Conservation (phyloP, 352 stramenopile species). For the Pythium scleroteichum region DNA sequence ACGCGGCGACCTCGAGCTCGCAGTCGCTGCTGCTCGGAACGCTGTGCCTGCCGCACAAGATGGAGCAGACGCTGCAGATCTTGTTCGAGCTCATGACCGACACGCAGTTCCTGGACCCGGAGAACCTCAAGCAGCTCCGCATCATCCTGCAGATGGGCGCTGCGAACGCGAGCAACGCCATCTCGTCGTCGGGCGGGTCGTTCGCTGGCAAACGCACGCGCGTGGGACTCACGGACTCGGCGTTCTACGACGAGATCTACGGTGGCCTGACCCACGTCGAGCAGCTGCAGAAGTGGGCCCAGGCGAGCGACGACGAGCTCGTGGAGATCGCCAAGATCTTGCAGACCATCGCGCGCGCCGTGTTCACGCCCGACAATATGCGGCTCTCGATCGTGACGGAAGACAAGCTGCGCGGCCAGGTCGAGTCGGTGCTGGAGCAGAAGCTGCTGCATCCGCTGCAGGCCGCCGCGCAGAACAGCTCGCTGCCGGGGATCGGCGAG, state of each 20-base stretch:
- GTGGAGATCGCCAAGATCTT: constrained; percentile 50
- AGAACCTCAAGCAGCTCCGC: constrained; percentile 74
- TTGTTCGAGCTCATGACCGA: constrained; percentile 65
- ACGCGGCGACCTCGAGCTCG: constrained; percentile 42
- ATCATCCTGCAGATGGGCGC: constrained; percentile 76
- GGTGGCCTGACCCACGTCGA: constrained; percentile 73
- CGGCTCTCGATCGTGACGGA: constrained; percentile 76
- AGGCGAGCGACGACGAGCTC: constrained; percentile 71
- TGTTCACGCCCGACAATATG: constrained; percentile 61
- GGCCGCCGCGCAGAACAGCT: neutral
- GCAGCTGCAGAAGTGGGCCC: constrained; percentile 70
- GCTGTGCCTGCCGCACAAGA: constrained; percentile 74
- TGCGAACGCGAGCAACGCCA: constrained; percentile 64
- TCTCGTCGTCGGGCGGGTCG: constrained; percentile 67
- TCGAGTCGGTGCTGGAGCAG: constrained; percentile 46
- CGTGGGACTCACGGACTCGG: constrained; percentile 52
- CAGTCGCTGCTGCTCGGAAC: constrained; percentile 67
- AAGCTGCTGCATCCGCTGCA: constrained; percentile 50
- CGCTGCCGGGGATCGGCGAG: constrained; percentile 20
- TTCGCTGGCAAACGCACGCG: constrained; percentile 60
- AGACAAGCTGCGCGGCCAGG: constrained; percentile 54
- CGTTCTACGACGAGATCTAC: constrained; percentile 68
- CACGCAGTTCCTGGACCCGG: constrained; percentile 68
- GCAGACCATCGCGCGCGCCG: constrained; percentile 53
- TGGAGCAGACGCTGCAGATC: constrained; percentile 61